These are phyloP conservation scores for Macadamia tetraphylla DNA, from an alignment of 164 flowering plant species.

Conservation along the genomic window DNA sequence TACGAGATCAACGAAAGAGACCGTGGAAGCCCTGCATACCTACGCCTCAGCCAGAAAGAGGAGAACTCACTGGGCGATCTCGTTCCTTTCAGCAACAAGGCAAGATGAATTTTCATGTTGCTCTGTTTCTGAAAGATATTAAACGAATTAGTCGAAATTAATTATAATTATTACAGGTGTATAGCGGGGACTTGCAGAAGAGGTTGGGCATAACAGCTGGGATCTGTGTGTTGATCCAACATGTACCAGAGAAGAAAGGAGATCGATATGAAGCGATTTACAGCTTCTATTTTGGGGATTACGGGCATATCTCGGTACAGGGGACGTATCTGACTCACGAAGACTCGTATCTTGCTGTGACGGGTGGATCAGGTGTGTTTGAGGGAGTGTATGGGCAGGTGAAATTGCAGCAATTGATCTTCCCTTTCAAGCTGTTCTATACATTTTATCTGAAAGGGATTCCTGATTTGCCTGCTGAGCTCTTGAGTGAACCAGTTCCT, in stretches of 20 bases:
- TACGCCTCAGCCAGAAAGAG: slow-evolving; percentile 44
- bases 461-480: slow-evolving; percentile 46
- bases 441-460: slow-evolving; percentile 60
- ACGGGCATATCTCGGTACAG: slow-evolving; percentile 67
- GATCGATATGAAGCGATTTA: slow-evolving; percentile 66
- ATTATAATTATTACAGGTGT: slow-evolving; percentile 22
- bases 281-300: slow-evolving; percentile 75
- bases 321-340: slow-evolving; percentile 60
- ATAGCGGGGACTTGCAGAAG: slow-evolving; percentile 54
- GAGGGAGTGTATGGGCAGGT: slow-evolving; percentile 60
- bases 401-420: slow-evolving; percentile 52
- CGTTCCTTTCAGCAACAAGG: slow-evolving; percentile 64
- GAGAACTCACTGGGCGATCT: slow-evolving; percentile 61
- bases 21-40: slow-evolving; percentile 64
- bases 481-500: slow-evolving; percentile 35
- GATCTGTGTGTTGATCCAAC: slow-evolving; percentile 47
- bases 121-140: too few species aligned
- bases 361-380: slow-evolving; percentile 67
- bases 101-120: not conserved
- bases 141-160: too few species aligned
- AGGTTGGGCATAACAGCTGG: slow-evolving; percentile 60
- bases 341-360: slow-evolving; percentile 58
- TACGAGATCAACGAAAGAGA: slow-evolving; percentile 73
- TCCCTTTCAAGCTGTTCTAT: slow-evolving; percentile 66
- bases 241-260: slow-evolving; percentile 56